Base-by-base conservation (phyloP, 148 eudicot species). In the Pharnaceum exiguum region DNA sequence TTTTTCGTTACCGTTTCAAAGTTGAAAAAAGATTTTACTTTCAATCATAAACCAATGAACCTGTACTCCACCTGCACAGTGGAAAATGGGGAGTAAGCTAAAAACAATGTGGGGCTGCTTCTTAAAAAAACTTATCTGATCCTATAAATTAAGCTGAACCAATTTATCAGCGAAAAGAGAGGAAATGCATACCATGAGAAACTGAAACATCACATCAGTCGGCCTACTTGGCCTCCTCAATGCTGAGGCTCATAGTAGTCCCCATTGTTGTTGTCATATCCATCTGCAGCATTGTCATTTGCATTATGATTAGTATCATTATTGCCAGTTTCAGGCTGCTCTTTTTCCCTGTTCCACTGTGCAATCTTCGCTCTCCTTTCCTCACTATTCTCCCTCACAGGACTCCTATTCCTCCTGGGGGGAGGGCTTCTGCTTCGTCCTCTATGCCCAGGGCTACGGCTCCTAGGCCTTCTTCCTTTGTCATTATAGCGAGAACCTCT, bases 31-130 rank as follows among this genome's bases (percentile, higher is more conserved):
- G 38, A 53, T 76, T 70, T 68, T 65, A 69, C 80, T 81, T 79
- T 77, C 77, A 60, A 57, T 58, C 71, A 75, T 54, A 72, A 69
- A 65, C 75, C 69, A 71, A 46, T 55, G 85, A 82, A 87, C 91
- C 96, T 84, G 90, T 83, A 79, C 89, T 72, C 91, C 83, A 79
- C 94, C 95, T 86, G 97, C 97, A 84, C 85, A 86, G 91, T 76
- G 91, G 89, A 75, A 88, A 85, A 79, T 73, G 79, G 82, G 72
- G 71, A 65, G 89, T 85, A 74, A 82, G 83, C 71, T 77, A 77
- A 39, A 55, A 59, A 31, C 22, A 47, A 72, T 51, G 46, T 53
- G 35, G 63, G 57, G 49, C 50, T 28, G 10, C 23, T 58, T 35
- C 31, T 59, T 36, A n/a, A 40, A 29, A 57, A 63, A 33, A 36